These are phyloP conservation scores for Diaporthe sp. DNA, from an alignment of 2,329 filamentous ascomycete species.

Conservation along the genomic window DNA sequence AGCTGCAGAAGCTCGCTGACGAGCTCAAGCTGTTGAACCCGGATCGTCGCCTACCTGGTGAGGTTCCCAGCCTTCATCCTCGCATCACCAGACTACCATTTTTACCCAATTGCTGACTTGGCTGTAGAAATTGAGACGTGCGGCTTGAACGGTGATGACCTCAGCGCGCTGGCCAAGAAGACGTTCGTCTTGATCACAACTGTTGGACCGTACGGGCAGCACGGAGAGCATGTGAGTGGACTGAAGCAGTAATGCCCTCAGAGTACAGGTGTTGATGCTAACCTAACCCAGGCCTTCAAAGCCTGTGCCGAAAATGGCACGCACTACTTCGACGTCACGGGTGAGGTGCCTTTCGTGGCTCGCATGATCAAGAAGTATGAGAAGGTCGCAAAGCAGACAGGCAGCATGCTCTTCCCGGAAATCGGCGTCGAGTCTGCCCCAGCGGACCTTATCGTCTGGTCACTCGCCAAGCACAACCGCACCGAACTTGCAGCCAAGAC, in stretches of 20 bases:
- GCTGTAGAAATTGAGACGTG: slow-evolving; percentile 66
- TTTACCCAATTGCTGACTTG: background rate
- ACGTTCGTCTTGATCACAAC: slow-evolving; percentile 70
- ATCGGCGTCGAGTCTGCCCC: slow-evolving; percentile 74
- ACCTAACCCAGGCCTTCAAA: slow-evolving; percentile 61
- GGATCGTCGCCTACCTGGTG: slow-evolving; percentile 80
- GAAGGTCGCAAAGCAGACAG: slow-evolving; percentile 63
- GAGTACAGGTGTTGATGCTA: background rate
- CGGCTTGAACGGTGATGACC: slow-evolving; percentile 59
- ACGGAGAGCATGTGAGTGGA: slow-evolving; percentile 62
- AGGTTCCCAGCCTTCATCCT: slow-evolving; percentile 40
- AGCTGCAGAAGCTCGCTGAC: slow-evolving; percentile 78
- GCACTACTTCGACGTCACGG: slow-evolving; percentile 75
- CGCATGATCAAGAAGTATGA: slow-evolving; percentile 74
- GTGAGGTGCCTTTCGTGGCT: slow-evolving; percentile 71
- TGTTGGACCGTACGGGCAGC: slow-evolving; percentile 70
- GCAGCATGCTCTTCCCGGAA: slow-evolving; percentile 73
- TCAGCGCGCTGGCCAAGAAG: slow-evolving; percentile 67
- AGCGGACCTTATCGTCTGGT: slow-evolving; percentile 70
- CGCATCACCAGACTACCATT: background rate
- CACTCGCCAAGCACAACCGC: slow-evolving; percentile 65
- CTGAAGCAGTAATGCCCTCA: background rate
- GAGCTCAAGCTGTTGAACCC: slow-evolving; percentile 77
- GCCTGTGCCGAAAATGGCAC: slow-evolving; percentile 74
- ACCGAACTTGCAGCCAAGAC: slow-evolving; percentile 64